Evolutionary conservation across 192 early-diverging fungal genomes (phyloP), one percentile per base, ranked within the genome.

Genomic region (Coemansia sp.): DNA sequence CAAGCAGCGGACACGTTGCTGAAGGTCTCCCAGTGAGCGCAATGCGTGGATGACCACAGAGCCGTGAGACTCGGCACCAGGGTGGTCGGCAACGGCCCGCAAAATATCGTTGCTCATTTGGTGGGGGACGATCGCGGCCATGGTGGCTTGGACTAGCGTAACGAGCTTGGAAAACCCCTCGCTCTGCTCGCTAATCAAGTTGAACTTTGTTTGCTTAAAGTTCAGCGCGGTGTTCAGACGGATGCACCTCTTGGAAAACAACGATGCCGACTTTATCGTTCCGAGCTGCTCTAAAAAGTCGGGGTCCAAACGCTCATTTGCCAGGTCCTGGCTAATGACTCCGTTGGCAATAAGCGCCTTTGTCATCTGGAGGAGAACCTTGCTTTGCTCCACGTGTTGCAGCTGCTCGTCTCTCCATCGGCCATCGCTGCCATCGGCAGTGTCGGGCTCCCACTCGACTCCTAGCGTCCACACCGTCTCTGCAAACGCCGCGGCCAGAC

Each of bases 131-230:
- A 72, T 48, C 12, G 58, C 63, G 6, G 66, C 69, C 78, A 75
- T 81, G 12, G 69, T 61, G 28, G 69, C 62, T 58, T 75, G 69
- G 21, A 82, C 65, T 26, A 82, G 61, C 34, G 72, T 65, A 26
- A 76, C 61, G 2, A 82, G 70, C 61, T 82, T 82, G 11, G 74
- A 63, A 53, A 76, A 82, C 1, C 79, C 79, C 61, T 82, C 79
- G 59, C 64, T 69, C 65, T 82, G 74, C 57, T 82, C 79, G 61
- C 74, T 60, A 11, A 65, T 59, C 48, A 82, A 63, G 34, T 82
- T 82, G 43, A 69, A 82, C 71, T 82, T 82, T 67, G 73, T 76
- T 41, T 82, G 79, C 63, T 76, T 82, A 47, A 72, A 82, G 53
- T 73, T 66, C n/a, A 82, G 58, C 36, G 79, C 41, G 5, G 79